Evolutionary conservation across 306 rosid species (phyloP), one percentile per base, ranked within the genome.

Genomic region (Gastrolobium bilobum): DNA sequence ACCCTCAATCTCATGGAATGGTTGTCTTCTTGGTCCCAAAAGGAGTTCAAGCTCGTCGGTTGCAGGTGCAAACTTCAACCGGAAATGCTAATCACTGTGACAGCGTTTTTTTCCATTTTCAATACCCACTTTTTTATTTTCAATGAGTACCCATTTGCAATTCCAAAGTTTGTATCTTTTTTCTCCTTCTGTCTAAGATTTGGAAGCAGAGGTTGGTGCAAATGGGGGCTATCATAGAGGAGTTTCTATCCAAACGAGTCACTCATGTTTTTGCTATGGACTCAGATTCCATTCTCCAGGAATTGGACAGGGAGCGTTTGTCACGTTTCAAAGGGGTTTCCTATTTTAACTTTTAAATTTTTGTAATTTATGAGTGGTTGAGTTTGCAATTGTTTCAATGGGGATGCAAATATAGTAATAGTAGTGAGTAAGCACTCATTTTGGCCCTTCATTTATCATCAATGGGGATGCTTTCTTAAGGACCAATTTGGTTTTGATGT

Each of bases 201-300:
- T 94, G 99, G 99, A 91, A 89, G 93, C 90, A 88, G 86, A 88
- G 90, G 76, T 82, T 92, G 87, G 77, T 71, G 62, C 95, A 90
- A 83, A 92, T 86, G 93, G 99, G 97, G 53, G 99, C 89, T 65
- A 75, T 51, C 2, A 68, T 87, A 10, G 97, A 90, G 57, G 94
- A 91, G 37, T 83, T 85, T 10, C 35, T 91, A 3, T 84, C 91
- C 57, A 85, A 89, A 84, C 69, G 77, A 56, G 94, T 91, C 77
- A 89, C 95, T 77, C 94, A 95, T 80, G 80, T 95, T 69, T 89
- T 92, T 34, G 87, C 97, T 26, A 46, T 88, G 62, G 82, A 88
- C 77, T 76, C 85, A 20, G 85, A 73, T 30, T 68, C 91, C 26
- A 91, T 94, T 87, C 84, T 84, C 62, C 84, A 77, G 53, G 65